These are phyloP conservation scores for Lobosporangium transversale DNA, from an alignment of 192 early-diverging fungal species.

Conservation along the genomic window DNA sequence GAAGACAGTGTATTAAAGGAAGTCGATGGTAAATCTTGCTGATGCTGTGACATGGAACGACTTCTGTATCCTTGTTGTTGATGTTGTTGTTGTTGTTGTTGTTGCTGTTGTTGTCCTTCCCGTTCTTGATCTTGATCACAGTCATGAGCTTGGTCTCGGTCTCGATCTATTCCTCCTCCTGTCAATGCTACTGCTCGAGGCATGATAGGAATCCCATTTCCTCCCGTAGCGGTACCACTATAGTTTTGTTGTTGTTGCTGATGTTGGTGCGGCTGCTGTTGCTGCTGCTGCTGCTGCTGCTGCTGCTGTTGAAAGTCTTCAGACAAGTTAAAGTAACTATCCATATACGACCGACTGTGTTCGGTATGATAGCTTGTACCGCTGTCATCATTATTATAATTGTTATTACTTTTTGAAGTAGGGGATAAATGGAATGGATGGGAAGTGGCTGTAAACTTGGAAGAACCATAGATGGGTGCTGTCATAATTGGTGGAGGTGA, in stretches of 20 bases:
- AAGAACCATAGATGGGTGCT: slow-evolving; percentile 36
- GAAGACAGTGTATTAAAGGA: slow-evolving; percentile 2
- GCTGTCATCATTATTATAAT: slow-evolving; percentile 2
- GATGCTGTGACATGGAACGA: slow-evolving; percentile 40
- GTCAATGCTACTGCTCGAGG: slow-evolving; percentile 13
- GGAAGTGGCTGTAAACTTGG: slow-evolving; percentile 33
- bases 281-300: slow-evolving; percentile 19
- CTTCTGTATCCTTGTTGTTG: slow-evolving; percentile 22
- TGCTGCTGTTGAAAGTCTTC: slow-evolving; percentile 1
- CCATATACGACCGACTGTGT: slow-evolving; percentile 3
- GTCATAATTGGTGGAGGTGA: slow-evolving; percentile 46
- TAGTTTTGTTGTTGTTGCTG: slow-evolving; percentile 15
- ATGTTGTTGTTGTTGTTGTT: background rate
- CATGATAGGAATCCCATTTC: slow-evolving; percentile 14
- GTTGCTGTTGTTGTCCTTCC: no score
- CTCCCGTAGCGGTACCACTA: slow-evolving; percentile 15
- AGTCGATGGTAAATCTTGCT: slow-evolving; percentile 12
- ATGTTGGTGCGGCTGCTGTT: no score
- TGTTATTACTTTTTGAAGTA: slow-evolving; percentile 8
- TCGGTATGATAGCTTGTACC: background rate
- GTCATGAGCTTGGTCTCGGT: slow-evolving; percentile 1
- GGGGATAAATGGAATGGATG: slow-evolving; percentile 21
- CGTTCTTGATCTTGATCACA: slow-evolving; percentile 19
- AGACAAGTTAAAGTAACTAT: background rate
- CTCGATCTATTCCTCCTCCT: slow-evolving; percentile 11